These are phyloP conservation scores for Aspergillus vadensis DNA, from an alignment of 2,329 filamentous ascomycete species.

Conservation along the genomic window DNA sequence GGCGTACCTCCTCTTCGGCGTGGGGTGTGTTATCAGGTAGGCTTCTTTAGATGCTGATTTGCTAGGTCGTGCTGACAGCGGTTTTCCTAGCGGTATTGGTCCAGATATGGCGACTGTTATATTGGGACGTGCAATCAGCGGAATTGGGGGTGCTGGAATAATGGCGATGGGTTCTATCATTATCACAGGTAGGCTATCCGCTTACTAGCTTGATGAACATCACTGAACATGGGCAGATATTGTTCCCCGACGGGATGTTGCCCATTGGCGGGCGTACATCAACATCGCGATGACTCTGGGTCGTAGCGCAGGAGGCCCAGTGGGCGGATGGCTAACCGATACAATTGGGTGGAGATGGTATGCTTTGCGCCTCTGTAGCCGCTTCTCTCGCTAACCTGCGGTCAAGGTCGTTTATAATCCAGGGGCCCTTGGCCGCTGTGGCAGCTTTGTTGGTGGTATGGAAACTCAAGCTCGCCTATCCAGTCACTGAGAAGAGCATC, in stretches of 20 bases:
- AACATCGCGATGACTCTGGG: slow-evolving; percentile 55
- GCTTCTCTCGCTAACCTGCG: rapidly evolving
- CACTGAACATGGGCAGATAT: slow-evolving; percentile 38
- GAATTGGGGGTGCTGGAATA: slow-evolving; percentile 50
- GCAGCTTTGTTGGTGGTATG: slow-evolving; percentile 46
- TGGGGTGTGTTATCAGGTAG: slow-evolving; percentile 46
- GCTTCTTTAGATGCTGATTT: background rate
- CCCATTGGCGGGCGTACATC: slow-evolving; percentile 53
- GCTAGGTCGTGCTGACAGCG: background rate
- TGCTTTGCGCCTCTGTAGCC: background rate
- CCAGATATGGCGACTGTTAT: slow-evolving; percentile 44
- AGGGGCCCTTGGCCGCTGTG: slow-evolving; percentile 29
- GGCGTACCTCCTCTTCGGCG: slow-evolving; percentile 55
- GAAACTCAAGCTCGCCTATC: slow-evolving; percentile 39
- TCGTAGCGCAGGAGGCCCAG: slow-evolving; percentile 53
- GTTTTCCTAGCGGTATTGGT: slow-evolving; percentile 37
- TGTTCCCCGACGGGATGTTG: slow-evolving; percentile 52
- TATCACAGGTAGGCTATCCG: slow-evolving; percentile 38
- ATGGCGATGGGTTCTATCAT: slow-evolving; percentile 50
- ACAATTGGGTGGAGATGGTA: slow-evolving; percentile 68
- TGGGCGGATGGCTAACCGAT: slow-evolving; percentile 64
- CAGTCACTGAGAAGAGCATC: slow-evolving; percentile 37
- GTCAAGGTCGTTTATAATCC: slow-evolving; percentile 32
- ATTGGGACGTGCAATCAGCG: slow-evolving; percentile 44
- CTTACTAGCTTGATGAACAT: too few relatives aligned